These are phyloP conservation scores for Lasiodiplodia sp. DNA, from an alignment of 2,329 filamentous ascomycete species.

Conservation along the genomic window DNA sequence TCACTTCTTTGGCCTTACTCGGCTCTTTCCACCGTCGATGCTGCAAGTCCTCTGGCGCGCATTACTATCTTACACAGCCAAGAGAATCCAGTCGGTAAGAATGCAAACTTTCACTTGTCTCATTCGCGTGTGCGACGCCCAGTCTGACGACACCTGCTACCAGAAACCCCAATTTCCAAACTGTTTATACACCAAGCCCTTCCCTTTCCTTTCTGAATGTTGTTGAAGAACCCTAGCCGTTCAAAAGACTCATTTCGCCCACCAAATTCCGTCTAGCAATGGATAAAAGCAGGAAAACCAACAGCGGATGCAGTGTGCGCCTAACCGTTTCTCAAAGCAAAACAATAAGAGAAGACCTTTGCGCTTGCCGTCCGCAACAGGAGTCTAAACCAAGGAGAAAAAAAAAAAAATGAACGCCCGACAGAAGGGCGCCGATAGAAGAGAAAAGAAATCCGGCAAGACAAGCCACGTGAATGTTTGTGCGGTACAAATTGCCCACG, in stretches of 20 bases:
- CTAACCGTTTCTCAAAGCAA: neutral
- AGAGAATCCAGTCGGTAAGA: neutral
- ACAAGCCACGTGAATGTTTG: conserved; percentile 9
- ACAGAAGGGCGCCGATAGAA: neutral
- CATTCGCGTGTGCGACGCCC: neutral
- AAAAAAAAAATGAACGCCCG: neutral
- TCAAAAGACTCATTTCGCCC: neutral
- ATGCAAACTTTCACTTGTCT: neutral
- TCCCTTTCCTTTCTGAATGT: neutral
- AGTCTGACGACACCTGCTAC: neutral
- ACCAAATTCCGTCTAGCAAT: conserved; percentile 10
- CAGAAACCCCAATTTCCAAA: neutral
- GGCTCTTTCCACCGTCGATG: neutral
- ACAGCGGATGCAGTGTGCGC: conserved; percentile 1
- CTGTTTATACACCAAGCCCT: neutral
- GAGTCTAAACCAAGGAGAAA: neutral
- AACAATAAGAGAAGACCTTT: neutral
- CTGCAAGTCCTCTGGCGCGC: neutral
- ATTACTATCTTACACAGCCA: neutral
- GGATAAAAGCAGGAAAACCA: neutral
- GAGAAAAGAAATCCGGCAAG: conserved; percentile 7
- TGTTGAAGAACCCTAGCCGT: neutral
- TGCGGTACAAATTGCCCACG: conserved; percentile 9
- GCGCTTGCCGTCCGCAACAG: neutral
- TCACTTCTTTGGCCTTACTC: neutral